Evolutionary conservation across 1,139 yeast genomes (phyloP), one percentile per base, ranked within the genome.

Genomic region (Yamadazyma sp.): DNA sequence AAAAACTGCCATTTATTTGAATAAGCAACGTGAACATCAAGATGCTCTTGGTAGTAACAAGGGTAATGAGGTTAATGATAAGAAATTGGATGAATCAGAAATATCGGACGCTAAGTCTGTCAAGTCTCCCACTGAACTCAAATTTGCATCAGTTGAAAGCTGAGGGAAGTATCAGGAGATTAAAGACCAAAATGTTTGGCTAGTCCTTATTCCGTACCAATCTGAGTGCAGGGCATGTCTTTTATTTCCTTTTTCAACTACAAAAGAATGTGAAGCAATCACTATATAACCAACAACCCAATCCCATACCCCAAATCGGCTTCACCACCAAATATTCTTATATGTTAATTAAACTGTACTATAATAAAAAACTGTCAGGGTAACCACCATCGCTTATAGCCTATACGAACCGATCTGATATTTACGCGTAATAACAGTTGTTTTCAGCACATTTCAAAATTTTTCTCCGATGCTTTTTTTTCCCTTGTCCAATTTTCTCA

Each of bases 41-140:
- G 20, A 24, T 10, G 43, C 20, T 38, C 38, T 29, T 32, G 20
- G 18, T 17, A 18, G 18, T 17, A 27, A 33, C 28, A 37, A 31
- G 20, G 31, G 27, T 25, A 47, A 39, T 32, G 31, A 29, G 15
- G 26, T 30, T 17, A 35, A 39, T 20, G 43, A 35, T 14, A 32
- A 35, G 20, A 44, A 40, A 24, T 43, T 44, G 5, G 69, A 66
- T 39, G 73, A 67, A 36, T 59, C 69, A 4, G 73, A 66, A 40
- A 55, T 63, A 3, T 62, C 68, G 44, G 60, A 55, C 32, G 45
- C 49, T 28, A 43, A 43, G 17, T 28, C 37, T 10, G 42, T 39
- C 14, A 46, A 43, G 18, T 29, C 44, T 8, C 41, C 45, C 4
- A 30, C 34, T 12, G 42, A 37, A 33, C 17, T 43, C 15, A 43